phyloP scores from a whole-genome alignment of 306 rosid genomes.

The Acacia crassicarpa region DNA sequence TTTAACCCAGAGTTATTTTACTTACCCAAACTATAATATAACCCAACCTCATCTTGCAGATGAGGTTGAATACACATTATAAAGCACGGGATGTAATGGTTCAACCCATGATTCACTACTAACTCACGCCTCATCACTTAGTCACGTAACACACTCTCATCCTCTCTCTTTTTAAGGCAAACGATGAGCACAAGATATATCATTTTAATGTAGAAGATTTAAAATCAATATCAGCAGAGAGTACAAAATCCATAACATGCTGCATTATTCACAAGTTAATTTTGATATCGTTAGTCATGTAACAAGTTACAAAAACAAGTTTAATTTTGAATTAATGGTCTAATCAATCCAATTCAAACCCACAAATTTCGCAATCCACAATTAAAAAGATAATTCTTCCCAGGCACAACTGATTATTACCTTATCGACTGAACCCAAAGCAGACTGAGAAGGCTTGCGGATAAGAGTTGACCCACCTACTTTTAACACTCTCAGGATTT shows the following conservation, averaged over 20 bases:
- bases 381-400: not conserved
- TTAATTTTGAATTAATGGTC: not conserved
- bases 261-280: too few species aligned
- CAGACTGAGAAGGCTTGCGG: conserved; percentile 49
- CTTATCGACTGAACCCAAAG: conserved; percentile 44
- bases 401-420: conserved; percentile 39
- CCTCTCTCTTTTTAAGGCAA: not conserved
- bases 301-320: not conserved
- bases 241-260: too few species aligned
- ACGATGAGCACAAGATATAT: not conserved
- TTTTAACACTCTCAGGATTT: conserved; percentile 70
- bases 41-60: too few species aligned
- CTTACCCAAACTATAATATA: too few species aligned
- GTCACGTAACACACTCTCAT: not conserved
- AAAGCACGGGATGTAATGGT: not conserved
- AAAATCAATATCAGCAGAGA: too few species aligned
- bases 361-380: not conserved
- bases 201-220: too few species aligned
- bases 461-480: conserved; percentile 63
- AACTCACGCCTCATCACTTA: not conserved
- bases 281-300: not conserved
- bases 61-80: too few species aligned
- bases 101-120: not conserved
- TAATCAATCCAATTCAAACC: not conserved
- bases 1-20: not conserved